phyloP scores from a whole-genome alignment of 192 early-diverging fungal genomes.

The Coemansia guatemalensis region DNA sequence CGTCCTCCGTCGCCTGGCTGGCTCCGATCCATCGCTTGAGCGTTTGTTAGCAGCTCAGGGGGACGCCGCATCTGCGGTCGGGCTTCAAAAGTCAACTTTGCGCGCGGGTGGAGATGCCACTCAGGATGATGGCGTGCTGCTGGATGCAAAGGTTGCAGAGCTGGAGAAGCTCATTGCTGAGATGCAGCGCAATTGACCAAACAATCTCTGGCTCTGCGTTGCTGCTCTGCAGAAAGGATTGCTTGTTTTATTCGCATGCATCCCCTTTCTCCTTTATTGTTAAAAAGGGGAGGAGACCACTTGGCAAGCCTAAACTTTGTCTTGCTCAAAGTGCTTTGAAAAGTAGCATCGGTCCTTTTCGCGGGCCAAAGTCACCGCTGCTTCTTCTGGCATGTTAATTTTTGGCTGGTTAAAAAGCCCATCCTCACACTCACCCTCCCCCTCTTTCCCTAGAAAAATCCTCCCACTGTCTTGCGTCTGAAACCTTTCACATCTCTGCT shows the following conservation, averaged over 20 bases:
- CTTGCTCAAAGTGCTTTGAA: not conserved
- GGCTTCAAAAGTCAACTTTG: too few relatives aligned
- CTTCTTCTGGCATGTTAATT: not conserved
- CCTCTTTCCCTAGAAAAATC: not conserved
- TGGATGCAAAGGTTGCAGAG: constrained; percentile 51
- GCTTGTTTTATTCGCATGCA: too few relatives aligned
- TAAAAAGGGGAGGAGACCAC: not conserved
- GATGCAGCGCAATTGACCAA: constrained; percentile 16
- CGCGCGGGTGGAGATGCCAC: not conserved
- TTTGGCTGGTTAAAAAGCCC: not conserved
- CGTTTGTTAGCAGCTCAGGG: constrained; percentile 4
- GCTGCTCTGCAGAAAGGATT: not conserved
- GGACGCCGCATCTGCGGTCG: constrained; percentile 5
- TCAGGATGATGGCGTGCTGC: constrained; percentile 16
- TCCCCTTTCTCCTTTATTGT: not conserved
- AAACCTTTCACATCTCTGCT: not conserved
- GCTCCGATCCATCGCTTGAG: constrained; percentile 27
- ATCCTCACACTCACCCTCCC: not conserved
- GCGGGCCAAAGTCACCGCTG: not conserved
- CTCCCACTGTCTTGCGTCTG: not conserved
- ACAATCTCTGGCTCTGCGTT: not conserved
- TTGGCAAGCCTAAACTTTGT: not conserved
- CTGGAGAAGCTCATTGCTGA: constrained; percentile 46
- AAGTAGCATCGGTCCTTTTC: not conserved
- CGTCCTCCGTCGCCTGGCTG: constrained; percentile 38